These are phyloP conservation scores for Pseudonitzschia pungens DNA, from an alignment of 108 stramenopile species.

Conservation along the genomic window DNA sequence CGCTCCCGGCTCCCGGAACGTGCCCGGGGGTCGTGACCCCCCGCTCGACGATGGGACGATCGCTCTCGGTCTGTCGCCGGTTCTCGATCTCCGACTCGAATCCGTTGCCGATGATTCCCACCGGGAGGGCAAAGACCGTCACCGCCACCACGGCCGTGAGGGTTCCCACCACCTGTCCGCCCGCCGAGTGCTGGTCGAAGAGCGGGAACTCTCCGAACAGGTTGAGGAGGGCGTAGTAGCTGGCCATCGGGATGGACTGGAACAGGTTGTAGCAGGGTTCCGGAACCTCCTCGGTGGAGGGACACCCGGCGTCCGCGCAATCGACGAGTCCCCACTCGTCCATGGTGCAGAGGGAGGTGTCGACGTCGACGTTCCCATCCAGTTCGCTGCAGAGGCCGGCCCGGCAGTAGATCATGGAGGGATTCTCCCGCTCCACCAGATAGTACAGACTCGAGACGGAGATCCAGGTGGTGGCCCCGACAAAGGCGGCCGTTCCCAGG, in stretches of 20 bases:
- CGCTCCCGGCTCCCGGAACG: slow-evolving; percentile 11
- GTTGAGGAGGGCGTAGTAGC: slow-evolving; percentile 84
- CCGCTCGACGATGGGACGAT: slow-evolving; percentile 25
- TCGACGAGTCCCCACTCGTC: slow-evolving; percentile 73
- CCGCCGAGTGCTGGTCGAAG: slow-evolving; percentile 69
- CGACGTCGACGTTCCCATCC: slow-evolving; percentile 47
- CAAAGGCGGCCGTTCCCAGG: slow-evolving; percentile 76
- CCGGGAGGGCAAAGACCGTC: slow-evolving; percentile 88
- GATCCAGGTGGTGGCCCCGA: slow-evolving; percentile 87
- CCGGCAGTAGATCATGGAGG: slow-evolving; percentile 82
- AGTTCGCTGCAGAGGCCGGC: slow-evolving; percentile 32
- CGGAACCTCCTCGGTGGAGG: slow-evolving; percentile 28
- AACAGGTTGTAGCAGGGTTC: slow-evolving; percentile 81
- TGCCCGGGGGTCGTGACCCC: slow-evolving; percentile 25
- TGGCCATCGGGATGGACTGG: slow-evolving; percentile 61
- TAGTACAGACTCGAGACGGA: slow-evolving; percentile 75
- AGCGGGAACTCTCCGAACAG: slow-evolving; percentile 92
- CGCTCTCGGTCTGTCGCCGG: slow-evolving; percentile 16
- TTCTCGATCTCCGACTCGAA: slow-evolving; percentile 79
- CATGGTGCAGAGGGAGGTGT: slow-evolving; percentile 59
- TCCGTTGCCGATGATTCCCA: slow-evolving; percentile 85
- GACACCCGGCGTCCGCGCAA: slow-evolving; percentile 70
- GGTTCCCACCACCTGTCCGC: slow-evolving; percentile 78
- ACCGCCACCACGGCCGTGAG: slow-evolving; percentile 89
- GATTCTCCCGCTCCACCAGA: slow-evolving; percentile 76